Evolutionary conservation across 371 early-diverging fungal species (phyloP), one percentile per base, ranked within the genome.

Genomic region (Batrachochytrium dendrobatidis): DNA sequence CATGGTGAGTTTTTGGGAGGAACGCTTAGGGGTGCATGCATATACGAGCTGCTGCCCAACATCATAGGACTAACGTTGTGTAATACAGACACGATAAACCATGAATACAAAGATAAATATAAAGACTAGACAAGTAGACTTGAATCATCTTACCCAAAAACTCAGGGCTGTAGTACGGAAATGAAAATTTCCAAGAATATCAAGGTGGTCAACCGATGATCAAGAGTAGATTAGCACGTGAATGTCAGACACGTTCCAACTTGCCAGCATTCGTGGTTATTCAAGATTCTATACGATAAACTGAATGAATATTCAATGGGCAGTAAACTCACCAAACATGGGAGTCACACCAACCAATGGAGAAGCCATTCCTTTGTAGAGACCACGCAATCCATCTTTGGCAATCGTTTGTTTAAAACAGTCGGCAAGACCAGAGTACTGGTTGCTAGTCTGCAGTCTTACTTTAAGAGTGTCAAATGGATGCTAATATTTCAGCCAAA

Each of bases 351-450:
- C 76, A 39, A 80, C 53, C 17, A 80, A 57, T 22, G 80, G 80
- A 15, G 77, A 63, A 6, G 67, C 52, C 66, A 78, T 76, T 1
- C 80, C 80, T 53, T 65, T 66, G 69, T 80, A 80, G 20, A 80
- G 58, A 8, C 75, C 78, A 17, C 63, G 39, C 12, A 75, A 39
- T 18, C 80, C 80, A 25, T 80, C 80, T 57, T 75, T 76, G 25
- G 70, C 87, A 48, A 95, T 66, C 25, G 91, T 92, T 76, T 92
- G 83, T 71, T 83, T 82, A 76, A 92, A 86, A 70, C 90, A 91
- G 70, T 97, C 94, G 33, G 85, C 68, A 18, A 91, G 85, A 64
- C 89, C 92, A 62, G 78, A 88, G 83, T 95, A 94, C 63, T 86
- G 81, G 51, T 85, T 76, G 61, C 83, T 82, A 26, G 98, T 95